Base-by-base conservation (phyloP, 805 yeast species). In the Yarrowia sp. region DNA sequence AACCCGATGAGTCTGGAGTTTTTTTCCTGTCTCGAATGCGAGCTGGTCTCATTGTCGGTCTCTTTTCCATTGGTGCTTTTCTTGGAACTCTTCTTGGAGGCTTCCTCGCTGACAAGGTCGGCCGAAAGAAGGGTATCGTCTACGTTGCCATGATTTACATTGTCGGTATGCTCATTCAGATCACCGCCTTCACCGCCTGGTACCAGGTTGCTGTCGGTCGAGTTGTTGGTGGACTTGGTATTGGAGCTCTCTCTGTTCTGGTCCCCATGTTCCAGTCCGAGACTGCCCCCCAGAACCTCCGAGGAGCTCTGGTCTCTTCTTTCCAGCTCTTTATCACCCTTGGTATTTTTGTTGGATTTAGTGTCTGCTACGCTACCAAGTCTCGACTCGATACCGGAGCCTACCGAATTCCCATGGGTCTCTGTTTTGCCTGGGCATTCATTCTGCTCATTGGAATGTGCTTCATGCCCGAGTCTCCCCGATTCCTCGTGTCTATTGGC, bases 261-360 rank as follows among this genome's bases (percentile, higher is more conserved):
- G 89, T 88, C 35, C 92, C 96, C 59, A 77, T 90, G 73, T 89
- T 88, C 73, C 87, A 87, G 79, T 88, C 92, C 33, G 90, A 89
- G 74, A 86, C 89, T 40, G 83, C 91, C 17, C 95, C 95, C 28
- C 85, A 82, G 70, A 85, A 88, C 81, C 83, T 89, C 59, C 81
- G 96, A 77, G 96, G 96, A 70, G 84, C 91, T 19, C 80, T 88
- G 67, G 91, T 89, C 52, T 84, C 89, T 64, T 82, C 88, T 17
- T 89, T 88, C 74, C 96, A 89, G 74, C 82, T 86, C 79, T 86
- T 88, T 43, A 79, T 80, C 70, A 88, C 95, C 3, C 81, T 90
- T 79, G 96, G 96, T 63, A 78, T 90, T 49, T 74, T 89, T 65
- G 74, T 88, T 30, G 92, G 93, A 9, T 82, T 88, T 69, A 83